Base-by-base conservation (phyloP, 2,329 filamentous ascomycete genomes). In the Cephalotrichum gorgonifer region DNA sequence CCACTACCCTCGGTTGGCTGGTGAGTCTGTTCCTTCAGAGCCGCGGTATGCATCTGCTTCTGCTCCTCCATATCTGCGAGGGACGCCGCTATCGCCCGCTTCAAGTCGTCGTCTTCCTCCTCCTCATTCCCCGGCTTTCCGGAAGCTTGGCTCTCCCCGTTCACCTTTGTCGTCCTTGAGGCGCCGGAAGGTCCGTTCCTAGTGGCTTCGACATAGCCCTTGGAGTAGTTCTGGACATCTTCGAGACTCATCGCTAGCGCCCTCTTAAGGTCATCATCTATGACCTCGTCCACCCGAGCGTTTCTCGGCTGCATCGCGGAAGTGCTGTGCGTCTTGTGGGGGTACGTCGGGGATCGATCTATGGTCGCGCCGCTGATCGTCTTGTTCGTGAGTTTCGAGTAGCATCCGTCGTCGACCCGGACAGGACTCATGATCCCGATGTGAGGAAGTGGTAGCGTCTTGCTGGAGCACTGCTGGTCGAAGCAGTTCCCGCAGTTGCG, bases 401-500 rank as follows among this genome's bases (percentile, higher is more conserved):
- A 89, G 65, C 93, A 98, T 28, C 93, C 93, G 64, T 98, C 93
- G 60, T 97, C 93, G 20, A 98, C 93, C 55, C 93, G 81, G 3
- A 97, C 93, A 3, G 93, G 79, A 54, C 94, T 85, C 61, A 89
- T 71, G 55, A 98, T 97, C 53, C 93, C 93, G 14, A 98, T 77
- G 62, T 97, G 93, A 14, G 93, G 91, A 15, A 98, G 72, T 5
- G 93, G 85, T 38, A 95, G 76, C 22, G 78, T 81, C 70, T 97
- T 97, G 71, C 81, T 84, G 14, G 91, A 97, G 62, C 93, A 98
- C 58, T 93, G 84, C 55, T 91, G 88, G 62, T 95, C 94, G 64
- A 98, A 98, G 59, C 95, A 93, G 66, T 93, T 95, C 47, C 93
- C 93, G 61, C 93, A 98, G 65, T 98, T 98, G 55, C 93, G 83